These are phyloP conservation scores for Saccharomycopsis hybrid DNA, from an alignment of 1,139 yeast species.

Conservation along the genomic window DNA sequence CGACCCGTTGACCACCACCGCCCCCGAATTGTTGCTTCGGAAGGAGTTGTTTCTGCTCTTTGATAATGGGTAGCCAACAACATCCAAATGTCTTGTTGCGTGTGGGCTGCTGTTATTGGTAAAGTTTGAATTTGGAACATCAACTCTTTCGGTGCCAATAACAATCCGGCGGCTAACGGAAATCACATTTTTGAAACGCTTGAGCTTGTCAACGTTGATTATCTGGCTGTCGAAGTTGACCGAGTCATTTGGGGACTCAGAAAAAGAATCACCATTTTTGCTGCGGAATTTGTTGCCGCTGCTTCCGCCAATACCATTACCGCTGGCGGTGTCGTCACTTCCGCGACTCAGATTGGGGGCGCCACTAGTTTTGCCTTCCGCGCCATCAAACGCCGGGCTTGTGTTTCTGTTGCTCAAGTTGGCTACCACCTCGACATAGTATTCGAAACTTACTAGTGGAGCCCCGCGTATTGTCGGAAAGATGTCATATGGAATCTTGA, in stretches of 20 bases:
- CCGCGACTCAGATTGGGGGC: neutral
- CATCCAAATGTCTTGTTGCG: too few relatives aligned
- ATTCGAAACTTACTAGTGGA: slow-evolving; percentile 72
- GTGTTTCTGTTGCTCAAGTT: slow-evolving; percentile 48
- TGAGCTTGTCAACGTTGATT: slow-evolving; percentile 72
- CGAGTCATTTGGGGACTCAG: too few relatives aligned
- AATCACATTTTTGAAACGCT: slow-evolving; percentile 67
- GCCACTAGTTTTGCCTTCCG: too few relatives aligned
- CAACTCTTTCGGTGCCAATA: slow-evolving; percentile 63
- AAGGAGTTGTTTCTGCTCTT: neutral
- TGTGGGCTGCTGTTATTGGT: neutral
- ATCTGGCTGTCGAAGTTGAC: slow-evolving; percentile 35
- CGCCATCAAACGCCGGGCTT: too few relatives aligned
- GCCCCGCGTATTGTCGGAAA: slow-evolving; percentile 79
- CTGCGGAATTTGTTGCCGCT: slow-evolving; percentile 21
- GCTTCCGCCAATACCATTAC: too few relatives aligned
- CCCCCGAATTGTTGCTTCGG: neutral
- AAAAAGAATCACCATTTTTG: slow-evolving; percentile 21
- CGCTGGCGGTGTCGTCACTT: neutral
- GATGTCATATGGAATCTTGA: slow-evolving; percentile 76
- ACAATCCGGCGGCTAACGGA: slow-evolving; percentile 74
- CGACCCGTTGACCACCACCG: neutral
- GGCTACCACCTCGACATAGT: slow-evolving; percentile 74
- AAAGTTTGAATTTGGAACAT: slow-evolving; percentile 9
- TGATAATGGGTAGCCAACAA: too few relatives aligned